These are phyloP conservation scores for Schoenoplectus tabernaemontani DNA, from an alignment of 202 grass and related monocot species.

Conservation along the genomic window DNA sequence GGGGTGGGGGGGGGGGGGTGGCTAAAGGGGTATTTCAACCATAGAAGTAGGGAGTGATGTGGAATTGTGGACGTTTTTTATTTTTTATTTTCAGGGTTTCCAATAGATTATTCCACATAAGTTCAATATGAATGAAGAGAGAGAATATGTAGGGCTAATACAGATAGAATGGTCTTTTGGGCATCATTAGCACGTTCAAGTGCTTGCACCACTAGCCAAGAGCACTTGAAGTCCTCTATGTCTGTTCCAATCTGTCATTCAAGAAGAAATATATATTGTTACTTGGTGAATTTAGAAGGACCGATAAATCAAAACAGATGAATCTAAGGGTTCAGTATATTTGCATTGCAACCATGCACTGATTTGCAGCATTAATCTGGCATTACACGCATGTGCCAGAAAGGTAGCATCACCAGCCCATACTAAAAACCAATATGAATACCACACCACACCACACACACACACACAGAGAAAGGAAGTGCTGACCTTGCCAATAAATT, in stretches of 20 bases:
- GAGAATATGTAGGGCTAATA: constrained; percentile 33
- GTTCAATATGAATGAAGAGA: neutral
- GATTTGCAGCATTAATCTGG: neutral
- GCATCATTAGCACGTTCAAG: constrained; percentile 47
- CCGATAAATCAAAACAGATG: neutral
- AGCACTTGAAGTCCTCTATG: constrained; percentile 98
- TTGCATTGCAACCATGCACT: neutral
- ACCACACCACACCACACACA: neutral
- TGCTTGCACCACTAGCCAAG: constrained; percentile 96
- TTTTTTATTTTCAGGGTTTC: neutral
- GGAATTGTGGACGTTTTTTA: too few species aligned
- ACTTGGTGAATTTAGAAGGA: neutral
- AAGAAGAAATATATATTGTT: neutral
- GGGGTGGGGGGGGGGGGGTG: too few species aligned
- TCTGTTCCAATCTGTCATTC: constrained; percentile 81
- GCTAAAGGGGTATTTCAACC: too few species aligned
- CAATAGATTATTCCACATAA: neutral
- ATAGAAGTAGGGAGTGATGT: too few species aligned
- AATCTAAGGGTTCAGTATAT: neutral
- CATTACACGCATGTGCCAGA: neutral
- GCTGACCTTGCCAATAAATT: constrained; percentile 83
- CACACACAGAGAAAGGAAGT: constrained; percentile 7
- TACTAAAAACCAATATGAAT: neutral
- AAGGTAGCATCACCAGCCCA: neutral
- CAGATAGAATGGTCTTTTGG: constrained; percentile 62